Conservation (phyloP, 805 yeast species). For the Candida broadrunensis region DNA sequence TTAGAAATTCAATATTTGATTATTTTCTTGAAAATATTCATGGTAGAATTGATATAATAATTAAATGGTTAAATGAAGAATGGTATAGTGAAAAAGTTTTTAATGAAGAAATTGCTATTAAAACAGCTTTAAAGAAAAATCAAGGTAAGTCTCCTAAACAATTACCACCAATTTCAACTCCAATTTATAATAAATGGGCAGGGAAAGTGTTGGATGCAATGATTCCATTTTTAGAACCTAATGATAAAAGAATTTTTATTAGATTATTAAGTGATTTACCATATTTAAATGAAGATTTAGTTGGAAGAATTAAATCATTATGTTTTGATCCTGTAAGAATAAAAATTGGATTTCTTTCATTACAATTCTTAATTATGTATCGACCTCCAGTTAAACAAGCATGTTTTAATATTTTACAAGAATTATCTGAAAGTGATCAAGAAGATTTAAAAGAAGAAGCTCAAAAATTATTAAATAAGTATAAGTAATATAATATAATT, state of each 20-base stretch:
- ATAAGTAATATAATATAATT: conserved; percentile 11
- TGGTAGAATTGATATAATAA: conserved; percentile 65
- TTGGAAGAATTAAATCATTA: conserved; percentile 64
- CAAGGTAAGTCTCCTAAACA: conserved; percentile 1
- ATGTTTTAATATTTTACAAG: conserved; percentile 48
- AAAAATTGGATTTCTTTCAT: conserved; percentile 75
- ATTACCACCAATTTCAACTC: conserved; percentile 25
- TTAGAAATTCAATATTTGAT: conserved; percentile 68
- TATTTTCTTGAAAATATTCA: conserved; percentile 74
- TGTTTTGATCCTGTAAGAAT: conserved; percentile 84
- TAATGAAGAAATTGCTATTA: conserved; percentile 28
- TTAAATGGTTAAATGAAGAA: conserved; percentile 95
- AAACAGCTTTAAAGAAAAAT: conserved; percentile 16
- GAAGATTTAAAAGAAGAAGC: conserved; percentile 51
- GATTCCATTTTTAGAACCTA: conserved; percentile 79
- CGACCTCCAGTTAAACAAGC: conserved; percentile 76
- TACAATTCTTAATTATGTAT: conserved; percentile 82
- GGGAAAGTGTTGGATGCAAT: conserved; percentile 69
- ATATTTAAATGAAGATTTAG: conserved; percentile 57
- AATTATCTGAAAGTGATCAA: conserved; percentile 42
- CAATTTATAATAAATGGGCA: conserved; percentile 67
- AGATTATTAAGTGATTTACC: conserved; percentile 88
- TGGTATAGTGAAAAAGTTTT: conserved; percentile 66
- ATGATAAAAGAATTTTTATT: conserved; percentile 77
- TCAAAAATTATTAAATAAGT: conserved; percentile 44